Conservation (phyloP, 2,329 filamentous ascomycete species). For the Biscogniauxia sp. region DNA sequence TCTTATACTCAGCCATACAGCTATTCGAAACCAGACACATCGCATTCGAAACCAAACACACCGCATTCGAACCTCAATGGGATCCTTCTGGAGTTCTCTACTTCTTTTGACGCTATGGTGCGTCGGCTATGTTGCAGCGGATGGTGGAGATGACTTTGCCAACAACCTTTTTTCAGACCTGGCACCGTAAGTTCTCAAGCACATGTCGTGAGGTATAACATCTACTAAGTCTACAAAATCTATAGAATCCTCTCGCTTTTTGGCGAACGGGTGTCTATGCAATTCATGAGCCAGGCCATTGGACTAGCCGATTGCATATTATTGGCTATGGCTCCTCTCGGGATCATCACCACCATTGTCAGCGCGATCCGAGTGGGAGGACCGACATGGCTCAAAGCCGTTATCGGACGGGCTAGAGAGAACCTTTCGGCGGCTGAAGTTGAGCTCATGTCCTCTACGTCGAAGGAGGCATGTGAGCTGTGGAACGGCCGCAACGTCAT, state of each 20-base stretch:
- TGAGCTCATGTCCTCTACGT: conserved; percentile 47
- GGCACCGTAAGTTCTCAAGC: conserved; percentile 3
- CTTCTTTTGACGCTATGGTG: background rate
- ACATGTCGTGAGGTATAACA: conserved; percentile 36
- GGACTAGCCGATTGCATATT: conserved; percentile 42
- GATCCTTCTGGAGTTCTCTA: background rate
- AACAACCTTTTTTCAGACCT: conserved; percentile 21
- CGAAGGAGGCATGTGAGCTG: conserved; percentile 42
- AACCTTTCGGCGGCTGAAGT: conserved; percentile 38
- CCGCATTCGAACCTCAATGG: no score
- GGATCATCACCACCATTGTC: conserved; percentile 43
- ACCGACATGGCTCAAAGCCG: conserved; percentile 39
- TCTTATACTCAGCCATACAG: no score
- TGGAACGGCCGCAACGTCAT: conserved; percentile 41
- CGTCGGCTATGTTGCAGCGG: conserved; percentile 6
- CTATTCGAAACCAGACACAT: no score
- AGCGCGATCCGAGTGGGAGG: conserved; percentile 46
- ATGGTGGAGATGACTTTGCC: conserved; percentile 21
- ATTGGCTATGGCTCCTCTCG: conserved; percentile 45
- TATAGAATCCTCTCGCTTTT: no score
- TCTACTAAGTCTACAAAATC: no score
- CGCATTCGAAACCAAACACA: no score
- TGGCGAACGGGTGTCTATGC: conserved; percentile 42
- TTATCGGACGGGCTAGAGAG: conserved; percentile 45
- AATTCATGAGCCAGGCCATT: conserved; percentile 45